These are phyloP conservation scores for Pyrenula massariospora DNA, from an alignment of 495 filamentous ascomycete genomes.

Conservation along the genomic window DNA sequence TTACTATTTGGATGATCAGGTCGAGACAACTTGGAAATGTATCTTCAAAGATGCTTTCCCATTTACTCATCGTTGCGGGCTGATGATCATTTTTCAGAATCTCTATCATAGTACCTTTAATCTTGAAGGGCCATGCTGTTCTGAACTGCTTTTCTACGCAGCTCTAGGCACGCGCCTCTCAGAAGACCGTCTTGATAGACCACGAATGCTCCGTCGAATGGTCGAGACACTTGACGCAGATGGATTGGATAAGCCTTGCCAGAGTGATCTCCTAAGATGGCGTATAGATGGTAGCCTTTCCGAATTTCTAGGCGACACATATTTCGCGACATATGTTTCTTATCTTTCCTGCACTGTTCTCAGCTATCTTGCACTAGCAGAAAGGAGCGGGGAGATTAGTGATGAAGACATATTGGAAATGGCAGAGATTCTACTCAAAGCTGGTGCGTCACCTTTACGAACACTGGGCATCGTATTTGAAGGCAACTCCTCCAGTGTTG, in stretches of 20 bases:
- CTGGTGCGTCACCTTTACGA: background rate
- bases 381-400: background rate
- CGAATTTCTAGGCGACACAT: background rate
- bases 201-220: background rate
- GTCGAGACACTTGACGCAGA: background rate
- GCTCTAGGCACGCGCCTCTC: background rate
- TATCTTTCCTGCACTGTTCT: background rate
- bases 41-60: background rate
- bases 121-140: background rate
- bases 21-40: background rate
- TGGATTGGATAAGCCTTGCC: background rate
- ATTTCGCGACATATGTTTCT: background rate
- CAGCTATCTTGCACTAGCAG: background rate
- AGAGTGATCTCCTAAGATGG: background rate
- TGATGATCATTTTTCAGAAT: background rate
- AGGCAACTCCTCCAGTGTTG: background rate
- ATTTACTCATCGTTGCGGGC: background rate
- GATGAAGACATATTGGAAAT: background rate
- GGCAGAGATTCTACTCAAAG: background rate
- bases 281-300: background rate
- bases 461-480: background rate
- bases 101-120: background rate
- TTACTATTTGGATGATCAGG: background rate
- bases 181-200: background rate
- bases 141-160: background rate